Evolutionary conservation across 768 basidiomycete species (phyloP), one percentile per base, ranked within the genome.

Genomic region (Auriscalpium orientale): DNA sequence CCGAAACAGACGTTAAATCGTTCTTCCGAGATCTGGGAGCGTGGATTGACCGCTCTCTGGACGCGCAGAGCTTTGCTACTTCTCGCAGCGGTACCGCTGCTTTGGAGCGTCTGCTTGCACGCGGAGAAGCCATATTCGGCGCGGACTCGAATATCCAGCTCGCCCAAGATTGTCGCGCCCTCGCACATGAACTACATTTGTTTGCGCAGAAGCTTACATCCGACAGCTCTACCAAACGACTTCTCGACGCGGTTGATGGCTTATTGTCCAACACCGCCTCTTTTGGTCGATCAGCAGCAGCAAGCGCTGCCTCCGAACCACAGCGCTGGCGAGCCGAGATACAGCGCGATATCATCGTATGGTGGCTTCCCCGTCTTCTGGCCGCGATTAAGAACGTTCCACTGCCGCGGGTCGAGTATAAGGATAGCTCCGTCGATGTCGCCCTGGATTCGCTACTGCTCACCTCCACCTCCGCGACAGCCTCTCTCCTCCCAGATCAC

Each of bases 401-500:
- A 10, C 56, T 69, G 56, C 68, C 68, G 5, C 65, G 67, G 18
- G 58, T 69, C n/a, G 68, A 68, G 48, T 63, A 58, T 54, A 58
- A 56, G 46, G 44, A 22, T 34, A 15, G 35, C 4, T 13, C 28
- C 10, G 38, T 67, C n/a, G 64, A 68, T 6, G 58, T 58, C 6
- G 67, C 61, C 8, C 44, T 69, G 40, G 67, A 66, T 46, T 49
- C 66, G 18, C 46, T 67, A 10, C 49, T 64, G 35, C 51, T 68
- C 22, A 58, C 60, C 8, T 36, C 51, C 7, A 38, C 51, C 7
- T 55, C 60, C 11, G 52, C 64, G 21, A 33, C 47, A 18, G 52
- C 54, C 22, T 66, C 66, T 18, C 56, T 68, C 16, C 48, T 66
- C 8, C 67, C 67, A 18, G 67, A 66, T 40, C 59, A 61, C 35